Percentiles rank a stretch among this genome's conserved stretches.
Conservation (phyloP, 2,329 filamentous ascomycete genomes). For the Colletotrichum sp. region DNA sequence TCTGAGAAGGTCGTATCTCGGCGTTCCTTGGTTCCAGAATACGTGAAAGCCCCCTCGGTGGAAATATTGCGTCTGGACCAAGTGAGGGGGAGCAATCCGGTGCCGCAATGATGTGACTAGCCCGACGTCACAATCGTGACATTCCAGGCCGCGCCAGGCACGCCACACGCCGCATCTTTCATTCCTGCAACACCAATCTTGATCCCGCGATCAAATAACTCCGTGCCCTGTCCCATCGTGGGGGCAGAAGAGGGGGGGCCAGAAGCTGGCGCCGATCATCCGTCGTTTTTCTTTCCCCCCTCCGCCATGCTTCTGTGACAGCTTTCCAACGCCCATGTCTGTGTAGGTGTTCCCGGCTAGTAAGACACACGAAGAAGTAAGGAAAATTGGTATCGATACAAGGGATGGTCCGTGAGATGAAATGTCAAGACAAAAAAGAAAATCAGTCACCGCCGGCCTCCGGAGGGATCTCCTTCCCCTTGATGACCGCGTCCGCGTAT, state of each 20-base stretch:
- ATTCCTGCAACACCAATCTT: not conserved
- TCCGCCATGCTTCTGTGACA: not conserved
- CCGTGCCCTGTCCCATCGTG: not conserved
- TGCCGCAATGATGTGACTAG: not conserved
- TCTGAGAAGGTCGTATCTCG: not conserved
- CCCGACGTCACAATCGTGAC: not conserved
- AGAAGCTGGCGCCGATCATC: not conserved
- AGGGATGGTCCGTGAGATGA: not conserved
- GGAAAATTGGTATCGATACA: not conserved
- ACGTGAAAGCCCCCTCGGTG: not conserved
- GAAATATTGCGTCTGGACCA: not conserved
- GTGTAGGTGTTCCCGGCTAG: not conserved
- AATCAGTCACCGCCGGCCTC: not conserved
- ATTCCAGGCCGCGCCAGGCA: not conserved
- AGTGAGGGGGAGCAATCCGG: not conserved
- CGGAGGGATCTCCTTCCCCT: slow-evolving; percentile 12
- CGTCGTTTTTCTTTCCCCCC: not conserved
- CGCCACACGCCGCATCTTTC: not conserved
- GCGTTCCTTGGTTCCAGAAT: not conserved
- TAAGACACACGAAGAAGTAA: not conserved
- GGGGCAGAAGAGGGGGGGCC: not conserved
- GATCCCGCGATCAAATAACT: not conserved
- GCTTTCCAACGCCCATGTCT: not conserved
- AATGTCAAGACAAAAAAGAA: not conserved
- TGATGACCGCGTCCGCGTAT: slow-evolving; percentile 7